Evolutionary conservation across 2,329 filamentous ascomycete genomes (phyloP).

Genomic region (Colletotrichum sp.): DNA sequence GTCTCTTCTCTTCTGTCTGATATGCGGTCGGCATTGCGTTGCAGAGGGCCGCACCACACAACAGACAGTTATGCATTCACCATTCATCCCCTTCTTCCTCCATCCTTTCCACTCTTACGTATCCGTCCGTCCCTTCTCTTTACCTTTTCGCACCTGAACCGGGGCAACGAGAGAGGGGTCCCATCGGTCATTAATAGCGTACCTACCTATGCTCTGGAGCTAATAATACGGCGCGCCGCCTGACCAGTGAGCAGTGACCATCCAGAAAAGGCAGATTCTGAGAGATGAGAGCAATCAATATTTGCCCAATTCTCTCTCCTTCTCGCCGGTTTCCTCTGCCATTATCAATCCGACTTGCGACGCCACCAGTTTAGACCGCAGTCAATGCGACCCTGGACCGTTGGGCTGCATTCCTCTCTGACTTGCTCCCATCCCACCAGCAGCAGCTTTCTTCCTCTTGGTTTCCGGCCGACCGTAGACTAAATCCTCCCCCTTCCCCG

Average conservation of each 20-base stretch:
- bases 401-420: background rate
- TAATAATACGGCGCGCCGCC: conserved; percentile 2
- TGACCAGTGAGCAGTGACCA: background rate
- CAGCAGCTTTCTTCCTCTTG: background rate
- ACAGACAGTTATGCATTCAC: background rate
- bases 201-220: background rate
- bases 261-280: background rate
- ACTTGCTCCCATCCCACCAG: background rate
- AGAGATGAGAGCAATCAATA: conserved; percentile 12
- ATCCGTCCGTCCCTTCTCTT: background rate
- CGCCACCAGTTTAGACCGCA: background rate
- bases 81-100: background rate
- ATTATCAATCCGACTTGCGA: background rate
- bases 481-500: background rate
- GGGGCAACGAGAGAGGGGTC: background rate
- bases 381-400: conserved; percentile 8
- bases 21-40: background rate
- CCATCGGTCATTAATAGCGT: background rate
- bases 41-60: background rate
- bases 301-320: background rate
- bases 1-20: background rate
- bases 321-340: background rate
- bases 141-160: background rate
- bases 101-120: background rate
- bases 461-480: background rate